These are phyloP conservation scores for Podila verticillata DNA, from an alignment of 192 early-diverging fungal genomes.

Conservation along the genomic window DNA sequence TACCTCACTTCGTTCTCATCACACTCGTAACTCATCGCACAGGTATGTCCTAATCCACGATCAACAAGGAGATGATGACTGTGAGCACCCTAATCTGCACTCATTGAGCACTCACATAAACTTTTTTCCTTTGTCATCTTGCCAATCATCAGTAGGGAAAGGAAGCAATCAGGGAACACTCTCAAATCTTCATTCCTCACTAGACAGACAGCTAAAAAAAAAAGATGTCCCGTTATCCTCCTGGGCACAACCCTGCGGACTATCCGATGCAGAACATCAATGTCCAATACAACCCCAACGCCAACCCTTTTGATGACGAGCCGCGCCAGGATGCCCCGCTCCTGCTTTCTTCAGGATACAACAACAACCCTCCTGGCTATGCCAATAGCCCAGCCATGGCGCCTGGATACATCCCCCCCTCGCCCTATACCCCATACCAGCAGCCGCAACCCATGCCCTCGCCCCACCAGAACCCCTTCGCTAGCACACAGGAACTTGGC, in stretches of 20 bases:
- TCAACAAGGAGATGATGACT: no score
- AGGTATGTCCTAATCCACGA: no score
- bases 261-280: slow-evolving; percentile 54
- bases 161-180: slow-evolving; percentile 2
- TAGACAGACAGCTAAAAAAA: not conserved
- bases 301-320: slow-evolving; percentile 50
- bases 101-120: no score
- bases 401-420: slow-evolving; percentile 33
- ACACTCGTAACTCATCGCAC: not conserved
- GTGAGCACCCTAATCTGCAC: no score
- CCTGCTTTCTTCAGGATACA: slow-evolving; percentile 44
- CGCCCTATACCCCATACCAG: slow-evolving; percentile 52
- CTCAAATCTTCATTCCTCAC: not conserved
- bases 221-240: slow-evolving; percentile 43
- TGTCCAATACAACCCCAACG: slow-evolving; percentile 44
- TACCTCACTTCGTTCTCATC: not conserved
- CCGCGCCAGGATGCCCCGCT: slow-evolving; percentile 46
- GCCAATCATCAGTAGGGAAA: not conserved
- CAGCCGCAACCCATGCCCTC: slow-evolving; percentile 33
- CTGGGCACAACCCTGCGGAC: slow-evolving; percentile 37
- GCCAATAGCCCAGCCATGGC: slow-evolving; percentile 41
- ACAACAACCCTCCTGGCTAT: slow-evolving; percentile 12
- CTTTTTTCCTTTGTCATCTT: not conserved
- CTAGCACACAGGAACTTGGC: slow-evolving; percentile 22
- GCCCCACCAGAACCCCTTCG: slow-evolving; percentile 45